Conservation (phyloP, 768 basidiomycete genomes). For the Pholiota conissans region DNA sequence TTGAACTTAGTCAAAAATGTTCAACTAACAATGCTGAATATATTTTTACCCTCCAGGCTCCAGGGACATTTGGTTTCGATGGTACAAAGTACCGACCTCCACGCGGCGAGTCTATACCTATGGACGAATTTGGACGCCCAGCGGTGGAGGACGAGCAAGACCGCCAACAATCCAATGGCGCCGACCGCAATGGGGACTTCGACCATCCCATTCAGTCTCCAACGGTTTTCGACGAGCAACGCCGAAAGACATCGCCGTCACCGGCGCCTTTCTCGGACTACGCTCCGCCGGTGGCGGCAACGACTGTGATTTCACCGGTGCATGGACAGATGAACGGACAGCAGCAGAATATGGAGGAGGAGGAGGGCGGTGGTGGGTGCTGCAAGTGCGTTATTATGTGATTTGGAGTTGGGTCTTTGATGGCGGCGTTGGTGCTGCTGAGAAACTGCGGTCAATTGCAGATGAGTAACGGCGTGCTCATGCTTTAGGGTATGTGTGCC, state of each 20-base stretch:
- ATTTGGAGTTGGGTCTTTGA: conserved; percentile 21
- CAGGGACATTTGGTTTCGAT: conserved; percentile 83
- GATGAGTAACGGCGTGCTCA: too few species aligned
- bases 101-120: conserved; percentile 45
- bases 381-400: conserved; percentile 89
- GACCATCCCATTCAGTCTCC: too few species aligned
- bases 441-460: background rate
- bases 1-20: background rate
- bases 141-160: conserved; percentile 3
- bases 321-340: conserved; percentile 23
- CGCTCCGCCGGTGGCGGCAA: conserved; percentile 24
- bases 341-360: conserved; percentile 39
- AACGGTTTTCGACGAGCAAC: conserved; percentile 20
- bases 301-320: conserved; percentile 1
- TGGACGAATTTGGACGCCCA: conserved; percentile 67
- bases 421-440: background rate
- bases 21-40: conserved; percentile 5
- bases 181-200: too few species aligned
- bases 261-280: conserved; percentile 71
- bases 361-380: conserved; percentile 57
- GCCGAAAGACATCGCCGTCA: conserved; percentile 43
- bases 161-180: too few species aligned
- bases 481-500: background rate
- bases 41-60: conserved; percentile 47
- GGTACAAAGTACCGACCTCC: conserved; percentile 65